These are phyloP conservation scores for Sordaria brevicollis DNA, from an alignment of 495 filamentous ascomycete species.

Conservation along the genomic window DNA sequence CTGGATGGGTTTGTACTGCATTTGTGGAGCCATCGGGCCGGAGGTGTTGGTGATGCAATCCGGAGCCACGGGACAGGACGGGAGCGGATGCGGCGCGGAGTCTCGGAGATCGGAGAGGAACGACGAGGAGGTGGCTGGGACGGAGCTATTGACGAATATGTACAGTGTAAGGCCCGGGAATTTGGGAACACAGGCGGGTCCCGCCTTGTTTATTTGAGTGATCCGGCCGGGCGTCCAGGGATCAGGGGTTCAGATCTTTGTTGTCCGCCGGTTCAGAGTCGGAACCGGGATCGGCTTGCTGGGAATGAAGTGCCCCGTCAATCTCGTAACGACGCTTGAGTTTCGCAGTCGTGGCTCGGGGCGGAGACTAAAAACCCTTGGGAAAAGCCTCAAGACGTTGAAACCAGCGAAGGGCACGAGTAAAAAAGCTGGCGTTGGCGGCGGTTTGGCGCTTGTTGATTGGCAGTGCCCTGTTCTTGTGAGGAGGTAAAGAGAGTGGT, in stretches of 20 bases:
- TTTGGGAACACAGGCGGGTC: not conserved
- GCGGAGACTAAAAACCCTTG: not conserved
- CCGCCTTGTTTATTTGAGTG: not conserved
- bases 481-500: not conserved
- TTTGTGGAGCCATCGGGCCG: slow-evolving; percentile 3
- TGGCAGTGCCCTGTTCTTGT: not conserved
- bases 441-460: not conserved
- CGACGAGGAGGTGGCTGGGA: not conserved
- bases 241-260: not conserved
- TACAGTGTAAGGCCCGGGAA: not conserved
- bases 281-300: not conserved
- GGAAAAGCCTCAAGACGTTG: not conserved
- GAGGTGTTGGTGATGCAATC: not conserved
- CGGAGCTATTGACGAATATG: not conserved
- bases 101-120: not conserved
- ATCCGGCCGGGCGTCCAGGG: not conserved
- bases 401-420: not conserved
- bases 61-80: not conserved
- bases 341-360: not conserved
- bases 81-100: not conserved
- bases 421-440: not conserved
- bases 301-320: not conserved
- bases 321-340: not conserved
- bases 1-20: slow-evolving; percentile 7
- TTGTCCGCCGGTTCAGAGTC: not conserved